Percentiles rank a stretch among this genome's conserved stretches.
phyloP scores from a whole-genome alignment of 495 filamentous ascomycete species.

The Choiromyces venosus region DNA sequence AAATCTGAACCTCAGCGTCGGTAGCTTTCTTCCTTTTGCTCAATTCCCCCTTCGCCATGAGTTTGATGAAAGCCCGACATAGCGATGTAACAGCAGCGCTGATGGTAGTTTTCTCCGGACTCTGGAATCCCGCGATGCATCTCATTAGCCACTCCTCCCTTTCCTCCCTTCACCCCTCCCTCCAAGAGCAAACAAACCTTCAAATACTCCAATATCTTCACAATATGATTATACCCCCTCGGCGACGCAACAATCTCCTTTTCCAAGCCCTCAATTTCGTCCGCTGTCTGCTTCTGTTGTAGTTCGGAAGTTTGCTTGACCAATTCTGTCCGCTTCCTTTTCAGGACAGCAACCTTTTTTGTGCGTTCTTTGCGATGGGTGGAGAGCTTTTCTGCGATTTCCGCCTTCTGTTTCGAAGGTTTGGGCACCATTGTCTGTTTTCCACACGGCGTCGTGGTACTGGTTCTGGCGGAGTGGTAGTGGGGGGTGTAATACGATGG shows the following conservation, averaged over 20 bases:
- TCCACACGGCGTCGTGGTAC: not conserved
- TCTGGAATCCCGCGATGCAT: not conserved
- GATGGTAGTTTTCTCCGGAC: not conserved
- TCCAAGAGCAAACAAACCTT: constrained; percentile 39
- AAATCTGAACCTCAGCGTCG: constrained; percentile 67
- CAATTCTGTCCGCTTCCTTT: not conserved
- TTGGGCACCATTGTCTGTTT: not conserved
- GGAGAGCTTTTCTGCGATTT: not conserved
- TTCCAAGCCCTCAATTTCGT: constrained; percentile 35
- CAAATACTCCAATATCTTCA: constrained; percentile 59
- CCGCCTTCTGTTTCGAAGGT: not conserved
- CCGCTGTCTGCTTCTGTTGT: not conserved
- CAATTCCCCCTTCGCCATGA: constrained; percentile 71
- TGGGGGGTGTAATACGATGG: not conserved
- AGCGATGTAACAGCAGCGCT: constrained; percentile 65
- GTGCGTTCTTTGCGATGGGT: not conserved
- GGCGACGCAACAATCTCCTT: constrained; percentile 51
- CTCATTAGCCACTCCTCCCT: not conserved
- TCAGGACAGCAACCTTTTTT: not conserved
- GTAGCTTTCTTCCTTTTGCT: constrained; percentile 56
- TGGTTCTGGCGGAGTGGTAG: not conserved
- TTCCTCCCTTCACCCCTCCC: not conserved
- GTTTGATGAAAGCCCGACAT: constrained; percentile 80
- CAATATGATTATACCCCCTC: constrained; percentile 90
- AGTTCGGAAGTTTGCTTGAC: not conserved